Base-by-base conservation (phyloP, 805 yeast species). In the Yamadazyma paraphyllophila region DNA sequence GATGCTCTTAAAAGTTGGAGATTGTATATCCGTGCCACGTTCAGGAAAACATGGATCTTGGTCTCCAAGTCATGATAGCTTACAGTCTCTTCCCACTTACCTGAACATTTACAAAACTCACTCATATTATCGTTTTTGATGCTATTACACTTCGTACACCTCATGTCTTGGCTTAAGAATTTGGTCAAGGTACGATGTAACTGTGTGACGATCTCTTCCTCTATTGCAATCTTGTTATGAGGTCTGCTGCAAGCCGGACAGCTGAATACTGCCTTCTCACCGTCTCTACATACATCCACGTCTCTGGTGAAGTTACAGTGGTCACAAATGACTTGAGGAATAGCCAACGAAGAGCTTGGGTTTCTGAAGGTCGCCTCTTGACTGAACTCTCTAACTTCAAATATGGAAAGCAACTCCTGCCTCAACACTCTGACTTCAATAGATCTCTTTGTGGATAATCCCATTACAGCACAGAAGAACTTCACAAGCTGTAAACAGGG, bases 311-410 rank as follows among this genome's bases (percentile, higher is more conserved):
- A 77, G 49, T 82, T 84, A 67, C 99, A 94, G 54, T 83, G 77
- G 49, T 80, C 85, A 67, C 99, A 94, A 5, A 85, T 70, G 5
- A 90, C 76, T 36, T 83, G 84, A 1, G 83, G 77, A 3, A 94
- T 63, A 30, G 74, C 67, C 49, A 94, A 71, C 0, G 87, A 77
- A 0, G 87, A 72, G 41, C 94, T 78, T 12, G 97, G 97, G 58
- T 89, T 81, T 34, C 62, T 65, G 64, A 90, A 91, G 13, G 70
- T 71, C 1, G 92, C 88, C 46, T 82, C 88, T 3, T 77, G 77
- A 51, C 88, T 82, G 65, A 94, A 94, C 60, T 94, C 99, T 48
- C 85, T 81, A 33, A 91, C 77, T 26, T 90, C 96, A 54, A 95
- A 79, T 4, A 86, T 63, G 2, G 77, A 73, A 31, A 94, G 71